Evolutionary conservation across 129 eudicot species (phyloP).

Genomic region (Smallanthus sonchifolius): DNA sequence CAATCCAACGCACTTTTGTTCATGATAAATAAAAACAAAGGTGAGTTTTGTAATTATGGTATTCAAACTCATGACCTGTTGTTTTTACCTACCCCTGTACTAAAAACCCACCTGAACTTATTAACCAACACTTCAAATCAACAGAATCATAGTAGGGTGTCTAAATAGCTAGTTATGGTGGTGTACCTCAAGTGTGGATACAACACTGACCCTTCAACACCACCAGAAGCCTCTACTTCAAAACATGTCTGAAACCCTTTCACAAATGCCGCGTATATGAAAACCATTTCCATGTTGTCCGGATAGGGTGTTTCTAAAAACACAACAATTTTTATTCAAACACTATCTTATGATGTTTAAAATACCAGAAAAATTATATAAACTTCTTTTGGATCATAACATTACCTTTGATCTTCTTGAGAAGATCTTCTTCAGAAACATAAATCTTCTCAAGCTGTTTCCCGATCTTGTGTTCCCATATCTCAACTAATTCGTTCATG

Average conservation of each 20-base stretch:
- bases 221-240: constrained; percentile 55
- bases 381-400: neutral
- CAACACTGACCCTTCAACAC: constrained; percentile 68
- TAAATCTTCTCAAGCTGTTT: constrained; percentile 56
- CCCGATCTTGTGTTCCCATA: constrained; percentile 81
- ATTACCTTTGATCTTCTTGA: constrained; percentile 69
- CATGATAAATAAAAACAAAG: neutral
- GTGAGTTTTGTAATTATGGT: neutral
- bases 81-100: neutral
- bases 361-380: neutral
- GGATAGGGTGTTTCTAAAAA: constrained; percentile 75
- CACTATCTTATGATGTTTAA: neutral
- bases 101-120: neutral
- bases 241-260: constrained; percentile 83
- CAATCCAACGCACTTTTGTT: neutral
- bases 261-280: constrained; percentile 73
- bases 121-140: neutral
- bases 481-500: constrained; percentile 62
- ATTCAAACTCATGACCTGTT: neutral
- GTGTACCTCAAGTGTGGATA: constrained; percentile 73
- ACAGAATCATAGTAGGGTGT: constrained; percentile 42
- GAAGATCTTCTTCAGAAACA: constrained; percentile 64
- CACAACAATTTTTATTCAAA: neutral
- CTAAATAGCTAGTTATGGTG: constrained; percentile 56
- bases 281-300: constrained; percentile 66